Percentiles rank a stretch among this genome's conserved stretches.
These are phyloP conservation scores for Aureobasidium sp. DNA, from an alignment of 2,329 filamentous ascomycete species.

Conservation along the genomic window DNA sequence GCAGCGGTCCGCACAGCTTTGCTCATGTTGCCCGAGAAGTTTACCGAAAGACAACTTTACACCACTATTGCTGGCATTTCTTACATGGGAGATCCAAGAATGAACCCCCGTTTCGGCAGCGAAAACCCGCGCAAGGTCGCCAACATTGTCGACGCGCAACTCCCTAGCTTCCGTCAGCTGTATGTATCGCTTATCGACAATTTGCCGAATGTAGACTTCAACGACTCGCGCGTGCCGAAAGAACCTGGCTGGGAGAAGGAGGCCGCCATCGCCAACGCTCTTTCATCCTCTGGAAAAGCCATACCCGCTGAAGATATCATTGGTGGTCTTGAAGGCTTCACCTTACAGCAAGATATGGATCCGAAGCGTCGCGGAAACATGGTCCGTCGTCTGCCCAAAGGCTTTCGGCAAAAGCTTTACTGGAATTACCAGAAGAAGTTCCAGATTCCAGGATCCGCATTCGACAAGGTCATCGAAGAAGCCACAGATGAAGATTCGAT, in stretches of 20 bases:
- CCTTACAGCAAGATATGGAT: conserved; percentile 84
- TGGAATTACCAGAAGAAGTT: conserved; percentile 93
- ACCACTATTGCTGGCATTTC: conserved; percentile 85
- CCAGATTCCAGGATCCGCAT: conserved; percentile 74
- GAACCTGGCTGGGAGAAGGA: conserved; percentile 35
- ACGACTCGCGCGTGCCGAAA: conserved; percentile 52
- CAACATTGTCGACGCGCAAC: conserved; percentile 90
- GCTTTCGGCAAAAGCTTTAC: conserved; percentile 84
- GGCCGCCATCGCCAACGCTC: conserved; percentile 25
- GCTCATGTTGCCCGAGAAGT: conserved; percentile 72
- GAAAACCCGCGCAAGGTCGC: conserved; percentile 88
- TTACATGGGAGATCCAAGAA: conserved; percentile 93
- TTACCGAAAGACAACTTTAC: conserved; percentile 84
- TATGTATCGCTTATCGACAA: conserved; percentile 86
- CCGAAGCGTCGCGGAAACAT: conserved; percentile 87
- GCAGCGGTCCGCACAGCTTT: conserved; percentile 86
- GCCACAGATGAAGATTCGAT: conserved; percentile 60
- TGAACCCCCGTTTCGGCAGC: conserved; percentile 64
- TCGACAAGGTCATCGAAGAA: conserved; percentile 75
- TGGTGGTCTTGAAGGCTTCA: conserved; percentile 55
- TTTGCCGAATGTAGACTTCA: conserved; percentile 79
- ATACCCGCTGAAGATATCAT: conserved; percentile 46
- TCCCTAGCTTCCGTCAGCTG: conserved; percentile 82
- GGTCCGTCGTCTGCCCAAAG: conserved; percentile 80
- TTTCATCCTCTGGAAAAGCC: conserved; percentile 28